Conservation (phyloP, 208 protist genomes). For the Blechomonas ayalai region DNA sequence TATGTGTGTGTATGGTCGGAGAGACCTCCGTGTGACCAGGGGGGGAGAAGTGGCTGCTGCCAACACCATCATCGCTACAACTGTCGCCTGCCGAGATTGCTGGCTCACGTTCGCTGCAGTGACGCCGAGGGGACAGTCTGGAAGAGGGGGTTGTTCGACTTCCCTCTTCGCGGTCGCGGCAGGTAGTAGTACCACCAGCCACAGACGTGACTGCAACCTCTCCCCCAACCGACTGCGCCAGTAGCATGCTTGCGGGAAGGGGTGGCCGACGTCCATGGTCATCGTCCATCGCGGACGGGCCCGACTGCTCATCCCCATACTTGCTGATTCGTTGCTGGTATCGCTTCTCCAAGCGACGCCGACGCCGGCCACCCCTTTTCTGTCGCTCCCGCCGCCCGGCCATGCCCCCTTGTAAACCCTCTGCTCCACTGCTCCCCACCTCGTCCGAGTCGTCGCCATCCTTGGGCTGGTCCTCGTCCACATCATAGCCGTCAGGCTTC, state of each 20-base stretch:
- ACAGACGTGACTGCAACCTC: background rate
- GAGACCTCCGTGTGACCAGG: too few relatives aligned
- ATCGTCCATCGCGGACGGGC: background rate
- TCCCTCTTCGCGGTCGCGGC: constrained; percentile 1
- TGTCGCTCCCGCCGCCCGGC: background rate
- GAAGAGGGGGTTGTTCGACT: background rate
- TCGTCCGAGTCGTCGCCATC: constrained; percentile 3
- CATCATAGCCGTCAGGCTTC: background rate
- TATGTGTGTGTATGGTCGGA: too few relatives aligned
- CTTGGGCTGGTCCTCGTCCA: background rate
- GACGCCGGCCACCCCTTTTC: constrained; percentile 10
- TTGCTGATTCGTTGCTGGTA: background rate
- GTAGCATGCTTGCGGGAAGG: background rate
- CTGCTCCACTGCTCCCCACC: background rate
- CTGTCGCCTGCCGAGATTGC: too few relatives aligned
- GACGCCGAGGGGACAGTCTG: background rate
- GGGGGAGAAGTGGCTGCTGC: too few relatives aligned
- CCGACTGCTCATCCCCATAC: background rate
- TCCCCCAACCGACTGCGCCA: background rate
- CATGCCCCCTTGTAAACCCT: background rate
- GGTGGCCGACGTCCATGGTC: background rate
- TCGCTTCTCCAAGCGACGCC: constrained; percentile 8
- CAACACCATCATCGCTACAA: too few relatives aligned
- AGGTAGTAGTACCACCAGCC: constrained; percentile 4
- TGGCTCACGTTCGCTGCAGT: too few relatives aligned